Conservation (phyloP, 345 rosid species). For the Linum tenue region DNA sequence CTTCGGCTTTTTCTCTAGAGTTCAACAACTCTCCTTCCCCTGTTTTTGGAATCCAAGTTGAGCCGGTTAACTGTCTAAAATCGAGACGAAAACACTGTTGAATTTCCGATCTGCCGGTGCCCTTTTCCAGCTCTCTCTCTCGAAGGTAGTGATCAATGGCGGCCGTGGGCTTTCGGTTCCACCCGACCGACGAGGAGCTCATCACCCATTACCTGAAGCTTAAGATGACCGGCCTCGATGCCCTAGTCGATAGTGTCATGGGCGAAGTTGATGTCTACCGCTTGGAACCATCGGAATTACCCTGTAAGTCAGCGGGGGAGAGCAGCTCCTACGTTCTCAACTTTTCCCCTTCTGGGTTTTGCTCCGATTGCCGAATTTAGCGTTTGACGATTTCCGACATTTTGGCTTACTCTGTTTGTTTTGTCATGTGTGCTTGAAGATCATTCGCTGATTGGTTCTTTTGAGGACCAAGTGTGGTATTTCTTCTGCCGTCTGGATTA, state of each 20-base stretch:
- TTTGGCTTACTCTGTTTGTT: too few relatives aligned
- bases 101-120: too few relatives aligned
- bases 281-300: constrained; percentile 24
- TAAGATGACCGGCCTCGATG: constrained; percentile 18
- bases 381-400: not conserved
- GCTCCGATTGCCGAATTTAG: not conserved
- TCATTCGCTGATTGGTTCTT: not conserved
- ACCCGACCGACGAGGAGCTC: constrained; percentile 23
- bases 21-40: too few relatives aligned
- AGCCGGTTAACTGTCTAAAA: too few relatives aligned
- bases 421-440: not conserved
- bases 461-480: constrained; percentile 30
- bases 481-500: constrained; percentile 22
- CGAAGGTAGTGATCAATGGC: not conserved
- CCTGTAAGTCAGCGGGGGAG: constrained; percentile 19
- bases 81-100: too few relatives aligned
- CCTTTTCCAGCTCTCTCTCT: too few relatives aligned
- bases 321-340: not conserved
- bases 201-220: constrained; percentile 10
- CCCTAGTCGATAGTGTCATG: constrained; percentile 1
- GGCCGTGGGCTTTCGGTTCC: constrained; percentile 22
- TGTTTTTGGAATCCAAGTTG: too few relatives aligned
- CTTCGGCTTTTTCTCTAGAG: too few relatives aligned
- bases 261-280: constrained; percentile 12
- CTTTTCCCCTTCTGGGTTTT: too few relatives aligned